These are phyloP conservation scores for Phytopythium helicoides DNA, from an alignment of 352 stramenopile species.

Conservation along the genomic window DNA sequence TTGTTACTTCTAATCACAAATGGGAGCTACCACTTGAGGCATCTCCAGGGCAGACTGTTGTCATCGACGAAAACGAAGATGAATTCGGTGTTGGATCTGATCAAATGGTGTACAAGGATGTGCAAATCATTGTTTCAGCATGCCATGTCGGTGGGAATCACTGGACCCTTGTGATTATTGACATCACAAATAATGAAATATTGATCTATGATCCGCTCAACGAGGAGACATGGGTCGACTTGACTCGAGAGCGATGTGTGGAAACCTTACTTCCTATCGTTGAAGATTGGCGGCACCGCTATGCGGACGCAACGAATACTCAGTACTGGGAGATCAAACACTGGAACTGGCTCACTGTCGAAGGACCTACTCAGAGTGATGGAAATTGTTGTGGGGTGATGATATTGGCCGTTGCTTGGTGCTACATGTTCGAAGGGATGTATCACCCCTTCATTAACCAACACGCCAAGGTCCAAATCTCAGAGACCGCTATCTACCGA, in stretches of 20 bases:
- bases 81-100: too few relatives aligned
- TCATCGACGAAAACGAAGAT: neutral
- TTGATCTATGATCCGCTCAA: neutral
- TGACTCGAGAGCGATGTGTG: neutral
- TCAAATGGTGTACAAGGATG: neutral
- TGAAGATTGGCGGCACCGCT: neutral
- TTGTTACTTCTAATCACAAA: neutral
- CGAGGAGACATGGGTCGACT: neutral
- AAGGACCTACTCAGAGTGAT: too few relatives aligned
- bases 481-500: too few relatives aligned
- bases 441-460: too few relatives aligned
- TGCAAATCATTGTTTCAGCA: neutral
- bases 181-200: neutral
- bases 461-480: too few relatives aligned
- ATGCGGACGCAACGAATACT: too few relatives aligned
- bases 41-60: neutral
- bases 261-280: neutral
- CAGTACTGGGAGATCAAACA: too few relatives aligned
- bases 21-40: neutral
- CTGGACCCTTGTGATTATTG: slow-evolving; percentile 1
- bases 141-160: slow-evolving; percentile 1
- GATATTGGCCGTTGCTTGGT: too few relatives aligned
- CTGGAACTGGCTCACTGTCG: too few relatives aligned
- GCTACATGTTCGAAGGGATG: too few relatives aligned
- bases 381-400: too few relatives aligned